Evolutionary conservation across 768 basidiomycete genomes (phyloP).

Genomic region (Mycena galericulata): DNA sequence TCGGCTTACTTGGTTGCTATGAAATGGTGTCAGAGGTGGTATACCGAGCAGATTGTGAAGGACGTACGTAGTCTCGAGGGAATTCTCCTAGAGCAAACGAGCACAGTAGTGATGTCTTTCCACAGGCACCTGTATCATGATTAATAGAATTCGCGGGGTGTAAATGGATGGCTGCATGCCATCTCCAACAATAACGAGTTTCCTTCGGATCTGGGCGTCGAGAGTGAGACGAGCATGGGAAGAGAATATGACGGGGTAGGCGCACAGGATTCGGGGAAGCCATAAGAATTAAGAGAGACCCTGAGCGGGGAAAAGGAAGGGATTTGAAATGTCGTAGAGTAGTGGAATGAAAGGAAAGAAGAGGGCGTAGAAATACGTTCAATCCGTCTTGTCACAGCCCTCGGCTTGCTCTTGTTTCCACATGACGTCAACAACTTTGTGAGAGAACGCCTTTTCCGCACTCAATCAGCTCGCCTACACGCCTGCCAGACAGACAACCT

Average conservation of each 20-base stretch:
- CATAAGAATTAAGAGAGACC: constrained; percentile 31
- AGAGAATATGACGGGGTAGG: constrained; percentile 32
- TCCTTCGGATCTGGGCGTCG: constrained; percentile 81
- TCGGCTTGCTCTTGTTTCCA: neutral
- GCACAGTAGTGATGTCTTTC: constrained; percentile 92
- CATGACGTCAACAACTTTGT: constrained; percentile 3
- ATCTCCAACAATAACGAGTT: constrained; percentile 97
- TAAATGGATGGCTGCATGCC: constrained; percentile 63
- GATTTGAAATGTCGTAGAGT: constrained; percentile 39
- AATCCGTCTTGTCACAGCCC: constrained; percentile 1
- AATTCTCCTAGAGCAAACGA: constrained; percentile 96
- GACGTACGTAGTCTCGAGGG: constrained; percentile 93
- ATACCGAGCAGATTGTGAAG: constrained; percentile 23
- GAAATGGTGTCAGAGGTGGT: constrained; percentile 26
- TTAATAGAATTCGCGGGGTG: constrained; percentile 35
- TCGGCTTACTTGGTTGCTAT: constrained; percentile 70
- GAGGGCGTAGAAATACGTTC: too few species aligned
- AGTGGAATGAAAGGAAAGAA: constrained; percentile 39
- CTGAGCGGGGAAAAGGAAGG: constrained; percentile 37
- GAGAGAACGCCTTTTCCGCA: too few species aligned
- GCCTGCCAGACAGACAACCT: too few species aligned
- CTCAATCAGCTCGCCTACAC: too few species aligned
- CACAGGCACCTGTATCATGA: constrained; percentile 80
- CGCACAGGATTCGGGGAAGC: constrained; percentile 71
- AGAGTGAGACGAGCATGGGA: constrained; percentile 20